Evolutionary conservation across 495 filamentous ascomycete species (phyloP).

Genomic region (Penicillium argentinense): DNA sequence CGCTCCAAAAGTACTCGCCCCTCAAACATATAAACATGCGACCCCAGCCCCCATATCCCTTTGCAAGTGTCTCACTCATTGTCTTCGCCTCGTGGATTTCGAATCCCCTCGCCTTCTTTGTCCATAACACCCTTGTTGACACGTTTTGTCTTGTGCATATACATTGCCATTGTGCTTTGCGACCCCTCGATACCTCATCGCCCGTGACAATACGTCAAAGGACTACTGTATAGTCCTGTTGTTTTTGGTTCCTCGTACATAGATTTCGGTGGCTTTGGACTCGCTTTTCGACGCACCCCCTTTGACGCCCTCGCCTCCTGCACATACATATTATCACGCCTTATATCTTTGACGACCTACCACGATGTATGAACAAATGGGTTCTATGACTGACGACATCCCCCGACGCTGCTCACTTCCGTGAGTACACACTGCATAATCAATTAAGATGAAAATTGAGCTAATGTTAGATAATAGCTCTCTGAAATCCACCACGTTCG

Average conservation of each 20-base stretch:
- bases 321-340: slow-evolving; percentile 16
- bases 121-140: slow-evolving; percentile 21
- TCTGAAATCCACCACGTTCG: slow-evolving; percentile 19
- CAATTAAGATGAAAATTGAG: too few relatives aligned
- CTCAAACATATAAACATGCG: slow-evolving; percentile 32
- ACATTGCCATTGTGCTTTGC: slow-evolving; percentile 18
- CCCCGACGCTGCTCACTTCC: slow-evolving; percentile 41
- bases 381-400: slow-evolving; percentile 30
- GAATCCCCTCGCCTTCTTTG: slow-evolving; percentile 19
- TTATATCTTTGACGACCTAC: slow-evolving; percentile 12
- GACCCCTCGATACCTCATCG: neutral
- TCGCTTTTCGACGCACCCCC: too few relatives aligned
- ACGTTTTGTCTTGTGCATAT: slow-evolving; percentile 20
- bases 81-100: slow-evolving; percentile 25
- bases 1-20: slow-evolving; percentile 17
- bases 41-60: slow-evolving; percentile 20
- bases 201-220: slow-evolving; percentile 10
- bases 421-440: slow-evolving; percentile 34
- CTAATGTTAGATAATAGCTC: too few relatives aligned
- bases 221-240: neutral
- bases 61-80: slow-evolving; percentile 21
- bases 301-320: slow-evolving; percentile 17
- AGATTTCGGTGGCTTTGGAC: slow-evolving; percentile 10
- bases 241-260: slow-evolving; percentile 18
- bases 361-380: slow-evolving; percentile 39